Conservation (phyloP, 2,329 filamentous ascomycete species). For the Aspergillus melleus region DNA sequence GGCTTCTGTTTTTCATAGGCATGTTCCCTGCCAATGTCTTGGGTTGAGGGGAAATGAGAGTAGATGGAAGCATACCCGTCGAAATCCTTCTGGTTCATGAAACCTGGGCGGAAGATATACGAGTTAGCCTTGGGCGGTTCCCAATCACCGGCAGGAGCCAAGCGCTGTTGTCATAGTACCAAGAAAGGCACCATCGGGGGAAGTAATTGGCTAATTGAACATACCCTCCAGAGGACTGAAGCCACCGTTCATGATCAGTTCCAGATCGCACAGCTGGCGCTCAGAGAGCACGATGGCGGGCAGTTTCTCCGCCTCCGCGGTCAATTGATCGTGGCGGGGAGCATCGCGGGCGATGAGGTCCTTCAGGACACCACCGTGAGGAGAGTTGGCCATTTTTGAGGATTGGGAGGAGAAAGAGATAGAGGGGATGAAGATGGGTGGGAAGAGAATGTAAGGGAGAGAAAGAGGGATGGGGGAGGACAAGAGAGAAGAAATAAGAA, state of each 20-base stretch:
- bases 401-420: conserved; percentile 2
- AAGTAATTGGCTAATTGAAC: conserved; percentile 32
- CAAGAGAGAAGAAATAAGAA: not conserved
- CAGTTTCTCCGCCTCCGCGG: conserved; percentile 79
- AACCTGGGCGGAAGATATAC: conserved; percentile 59
- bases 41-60: not conserved
- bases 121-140: conserved; percentile 8
- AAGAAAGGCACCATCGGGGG: conserved; percentile 3
- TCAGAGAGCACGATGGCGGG: conserved; percentile 83
- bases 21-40: conserved; percentile 1
- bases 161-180: conserved; percentile 9
- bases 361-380: conserved; percentile 93
- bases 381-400: conserved; percentile 53
- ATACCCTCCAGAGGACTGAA: conserved; percentile 96
- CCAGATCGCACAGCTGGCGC: conserved; percentile 95
- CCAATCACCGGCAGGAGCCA: not conserved
- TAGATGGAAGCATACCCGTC: conserved; percentile 65
- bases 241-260: conserved; percentile 94
- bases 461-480: not conserved
- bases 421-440: conserved; percentile 11
- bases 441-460: conserved; percentile 8
- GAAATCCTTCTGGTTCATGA: conserved; percentile 97
- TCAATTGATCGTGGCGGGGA: conserved; percentile 75
- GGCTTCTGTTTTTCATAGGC: not conserved
- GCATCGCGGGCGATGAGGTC: conserved; percentile 93